phyloP scores from a whole-genome alignment of 1,284 basidiomycete genomes.

The Ganoderma meredithae region DNA sequence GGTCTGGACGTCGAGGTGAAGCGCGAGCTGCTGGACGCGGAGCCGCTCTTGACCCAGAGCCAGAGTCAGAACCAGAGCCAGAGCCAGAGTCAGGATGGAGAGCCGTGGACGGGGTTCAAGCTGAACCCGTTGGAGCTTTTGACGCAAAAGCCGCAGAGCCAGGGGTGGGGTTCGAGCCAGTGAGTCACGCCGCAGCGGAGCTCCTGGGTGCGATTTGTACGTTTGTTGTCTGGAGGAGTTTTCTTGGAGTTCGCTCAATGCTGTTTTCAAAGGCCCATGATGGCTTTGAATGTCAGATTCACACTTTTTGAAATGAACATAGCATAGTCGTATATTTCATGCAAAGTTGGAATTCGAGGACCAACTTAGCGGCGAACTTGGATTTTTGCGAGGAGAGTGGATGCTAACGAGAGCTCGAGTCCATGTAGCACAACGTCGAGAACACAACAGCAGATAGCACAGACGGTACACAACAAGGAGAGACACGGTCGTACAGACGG shows the following conservation, averaged over 20 bases:
- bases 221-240: not conserved
- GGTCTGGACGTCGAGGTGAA: slow-evolving; percentile 1
- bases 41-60: slow-evolving; percentile 7
- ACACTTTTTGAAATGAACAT: not conserved
- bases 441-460: not conserved
- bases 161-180: slow-evolving; percentile 11
- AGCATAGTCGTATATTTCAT: not conserved
- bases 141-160: slow-evolving; percentile 31
- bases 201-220: too few relatives aligned
- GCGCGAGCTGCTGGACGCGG: slow-evolving; percentile 20
- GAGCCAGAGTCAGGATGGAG: slow-evolving; percentile 12
- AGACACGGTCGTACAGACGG: not conserved
- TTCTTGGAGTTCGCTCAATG: not conserved
- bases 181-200: not conserved
- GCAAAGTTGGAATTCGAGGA: not conserved
- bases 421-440: not conserved
- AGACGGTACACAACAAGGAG: not conserved
- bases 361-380: not conserved
- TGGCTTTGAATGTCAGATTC: not conserved
- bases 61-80: slow-evolving; percentile 9
- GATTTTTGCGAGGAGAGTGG: not conserved
- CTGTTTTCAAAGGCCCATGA: not conserved
- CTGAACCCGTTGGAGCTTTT: slow-evolving; percentile 25
- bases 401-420: not conserved
- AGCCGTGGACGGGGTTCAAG: slow-evolving; percentile 20